A percentile compares a stretch with the other conserved stretches of the same genome.
phyloP scores from a whole-genome alignment of 306 rosid genomes.

The Trifolium pratense region DNA sequence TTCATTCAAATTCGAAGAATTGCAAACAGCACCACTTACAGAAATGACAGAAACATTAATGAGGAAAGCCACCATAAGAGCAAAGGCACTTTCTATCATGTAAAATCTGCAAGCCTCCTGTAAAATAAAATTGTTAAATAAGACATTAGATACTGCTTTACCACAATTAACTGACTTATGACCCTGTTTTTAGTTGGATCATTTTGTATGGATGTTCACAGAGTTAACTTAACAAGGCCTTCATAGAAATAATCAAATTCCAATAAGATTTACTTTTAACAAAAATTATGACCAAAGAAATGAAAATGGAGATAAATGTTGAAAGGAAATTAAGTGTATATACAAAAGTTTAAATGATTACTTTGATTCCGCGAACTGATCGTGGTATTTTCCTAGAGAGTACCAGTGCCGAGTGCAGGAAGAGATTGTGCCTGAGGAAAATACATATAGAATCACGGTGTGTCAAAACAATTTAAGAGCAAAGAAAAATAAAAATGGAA shows the following conservation, averaged over 20 bases:
- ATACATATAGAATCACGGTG: constrained; percentile 35
- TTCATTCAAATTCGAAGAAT: constrained; percentile 62
- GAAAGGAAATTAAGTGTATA: neutral
- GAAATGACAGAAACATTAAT: constrained; percentile 87
- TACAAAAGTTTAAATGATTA: constrained; percentile 44
- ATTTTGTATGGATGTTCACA: constrained; percentile 20
- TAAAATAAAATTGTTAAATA: constrained; percentile 24
- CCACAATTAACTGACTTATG: constrained; percentile 20
- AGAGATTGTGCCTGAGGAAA: constrained; percentile 87
- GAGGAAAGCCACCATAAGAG: constrained; percentile 86
- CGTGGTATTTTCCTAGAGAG: constrained; percentile 94
- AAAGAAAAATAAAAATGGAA: constrained; percentile 7
- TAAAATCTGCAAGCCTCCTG: constrained; percentile 98
- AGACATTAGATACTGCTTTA: constrained; percentile 34
- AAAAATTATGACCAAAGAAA: too few species aligned
- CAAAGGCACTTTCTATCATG: constrained; percentile 89
- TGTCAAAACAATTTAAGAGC: constrained; percentile 6
- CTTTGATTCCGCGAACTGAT: constrained; percentile 80
- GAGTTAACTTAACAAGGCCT: constrained; percentile 14
- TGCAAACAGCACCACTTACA: constrained; percentile 91
- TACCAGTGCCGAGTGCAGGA: constrained; percentile 97
- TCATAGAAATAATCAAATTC: neutral
- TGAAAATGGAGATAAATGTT: constrained; percentile 2
- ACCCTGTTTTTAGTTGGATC: constrained; percentile 4
- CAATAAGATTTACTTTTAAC: too few species aligned